Evolutionary conservation across 1,139 yeast genomes (phyloP).

Genomic region (Debaryomyces subglobosus): DNA sequence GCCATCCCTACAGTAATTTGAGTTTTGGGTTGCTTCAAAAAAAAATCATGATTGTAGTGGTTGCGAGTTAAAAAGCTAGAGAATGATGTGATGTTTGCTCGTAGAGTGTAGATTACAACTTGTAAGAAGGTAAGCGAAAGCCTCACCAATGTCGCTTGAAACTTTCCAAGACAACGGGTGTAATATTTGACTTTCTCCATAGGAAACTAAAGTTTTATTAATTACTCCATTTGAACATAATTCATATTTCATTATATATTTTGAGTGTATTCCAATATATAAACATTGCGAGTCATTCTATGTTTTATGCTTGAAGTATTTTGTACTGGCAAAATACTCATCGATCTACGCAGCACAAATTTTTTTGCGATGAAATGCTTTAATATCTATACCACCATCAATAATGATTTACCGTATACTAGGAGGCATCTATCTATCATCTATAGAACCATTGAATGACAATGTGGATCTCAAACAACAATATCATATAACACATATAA

Average conservation of each 20-base stretch:
- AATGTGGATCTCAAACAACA: slow-evolving; percentile 44
- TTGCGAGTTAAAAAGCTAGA: background rate
- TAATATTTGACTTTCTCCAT: too few relatives aligned
- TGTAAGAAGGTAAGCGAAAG: too few relatives aligned
- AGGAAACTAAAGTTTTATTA: too few relatives aligned
- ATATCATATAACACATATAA: slow-evolving; percentile 63
- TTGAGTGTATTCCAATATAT: too few relatives aligned
- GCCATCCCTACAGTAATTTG: background rate
- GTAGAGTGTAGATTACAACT: background rate
- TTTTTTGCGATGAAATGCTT: slow-evolving; percentile 3
- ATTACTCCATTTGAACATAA: too few relatives aligned
- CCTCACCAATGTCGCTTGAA: too few relatives aligned
- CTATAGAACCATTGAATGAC: slow-evolving; percentile 55
- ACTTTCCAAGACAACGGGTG: too few relatives aligned
- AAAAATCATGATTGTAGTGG: background rate
- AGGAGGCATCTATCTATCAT: slow-evolving; percentile 67
- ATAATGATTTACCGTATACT: slow-evolving; percentile 48
- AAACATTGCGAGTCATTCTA: too few relatives aligned
- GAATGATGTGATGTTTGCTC: background rate
- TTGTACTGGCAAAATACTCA: background rate
- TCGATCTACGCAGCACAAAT: slow-evolving; percentile 7
- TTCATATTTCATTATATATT: too few relatives aligned
- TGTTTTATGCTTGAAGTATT: background rate
- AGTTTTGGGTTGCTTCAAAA: background rate
- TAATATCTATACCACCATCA: background rate